phyloP scores from a whole-genome alignment of 2,329 filamentous ascomycete genomes.

The Phialemonium atrogriseum region DNA sequence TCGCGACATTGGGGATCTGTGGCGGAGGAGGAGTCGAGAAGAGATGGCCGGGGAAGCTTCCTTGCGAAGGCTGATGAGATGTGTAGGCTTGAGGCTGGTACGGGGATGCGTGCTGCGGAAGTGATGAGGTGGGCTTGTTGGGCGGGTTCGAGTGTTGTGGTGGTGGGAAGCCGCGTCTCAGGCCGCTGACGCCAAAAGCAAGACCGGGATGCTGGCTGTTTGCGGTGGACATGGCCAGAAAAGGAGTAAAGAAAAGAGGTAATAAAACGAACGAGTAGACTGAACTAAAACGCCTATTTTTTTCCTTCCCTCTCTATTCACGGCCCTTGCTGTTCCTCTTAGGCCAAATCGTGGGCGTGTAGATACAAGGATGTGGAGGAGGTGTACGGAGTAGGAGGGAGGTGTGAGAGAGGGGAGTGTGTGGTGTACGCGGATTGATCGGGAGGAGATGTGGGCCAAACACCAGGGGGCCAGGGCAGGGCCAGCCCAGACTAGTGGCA shows the following conservation, averaged over 20 bases:
- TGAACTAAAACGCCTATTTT: no score
- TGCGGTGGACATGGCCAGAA: slow-evolving; percentile 23
- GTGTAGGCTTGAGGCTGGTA: slow-evolving; percentile 47
- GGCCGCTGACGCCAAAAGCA: slow-evolving; percentile 37
- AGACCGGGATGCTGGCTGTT: slow-evolving; percentile 47
- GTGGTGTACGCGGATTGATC: slow-evolving; percentile 5
- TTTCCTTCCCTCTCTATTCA: no score
- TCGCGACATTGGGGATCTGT: slow-evolving; percentile 37
- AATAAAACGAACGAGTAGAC: slow-evolving; percentile 7
- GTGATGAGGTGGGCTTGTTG: slow-evolving; percentile 47
- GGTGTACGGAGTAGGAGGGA: slow-evolving; percentile 8
- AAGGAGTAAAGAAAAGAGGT: slow-evolving; percentile 5
- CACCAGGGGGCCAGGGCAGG: not conserved
- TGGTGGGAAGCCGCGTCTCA: slow-evolving; percentile 35
- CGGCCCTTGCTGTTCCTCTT: slow-evolving; percentile 5
- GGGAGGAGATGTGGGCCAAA: slow-evolving; percentile 1
- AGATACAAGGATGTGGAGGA: slow-evolving; percentile 10
- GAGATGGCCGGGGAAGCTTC: slow-evolving; percentile 42
- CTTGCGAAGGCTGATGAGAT: slow-evolving; percentile 40
- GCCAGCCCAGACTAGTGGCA: no score
- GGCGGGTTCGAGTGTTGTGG: slow-evolving; percentile 40
- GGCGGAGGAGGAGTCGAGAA: slow-evolving; percentile 39
- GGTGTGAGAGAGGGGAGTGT: slow-evolving; percentile 4
- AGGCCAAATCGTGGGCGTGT: slow-evolving; percentile 8
- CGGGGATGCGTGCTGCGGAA: slow-evolving; percentile 43